Base-by-base conservation (phyloP, 345 rosid species). In the Alliaria petiolata region DNA sequence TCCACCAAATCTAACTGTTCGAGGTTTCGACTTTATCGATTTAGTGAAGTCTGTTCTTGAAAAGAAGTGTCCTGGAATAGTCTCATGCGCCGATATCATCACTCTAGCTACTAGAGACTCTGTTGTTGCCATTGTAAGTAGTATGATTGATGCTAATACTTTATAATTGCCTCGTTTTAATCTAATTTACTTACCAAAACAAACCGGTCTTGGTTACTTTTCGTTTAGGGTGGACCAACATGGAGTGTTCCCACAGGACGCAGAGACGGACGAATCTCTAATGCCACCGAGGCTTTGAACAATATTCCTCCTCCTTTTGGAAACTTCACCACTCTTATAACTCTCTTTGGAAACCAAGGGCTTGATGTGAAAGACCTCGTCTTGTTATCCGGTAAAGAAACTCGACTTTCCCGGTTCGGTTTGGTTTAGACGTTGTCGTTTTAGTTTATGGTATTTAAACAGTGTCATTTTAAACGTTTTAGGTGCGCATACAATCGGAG, bases 401-500 rank as follows among this genome's bases (percentile, higher is more conserved):
- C 8, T 36, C 26, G 40, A 49, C 8, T 17, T 60, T 16, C 39
- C 22, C 15, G 7, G 49, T 58, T 58, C 19, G 65, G 65, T 69
- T 69, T 20, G 45, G 28, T 43, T 34, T 8, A 28, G 4, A 4
- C 31, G 28, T 3, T 26, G 3, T 4, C 31, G 31, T 28, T 28
- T 28, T 2, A 14, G n/a, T 44, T 19, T 45, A 16, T 47, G 7
- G 44, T 20, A 56, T 22, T 11, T 59, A 30, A 67, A 53, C 4
- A 40, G 5, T 40, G 12, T 58, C 25, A 22, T 39, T 66, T 3
- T 1, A 19, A 35, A 51, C 30, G 25, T 36, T 74, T 60, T 83
- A 88, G 97, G 96, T 34, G 96, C 96, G 7, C 97, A 87, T 53
- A 91, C 93, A 0, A 85, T 89, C 7, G 93, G 93, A 26, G 54